These are phyloP conservation scores for Penicillium manginii DNA, from an alignment of 495 filamentous ascomycete genomes.

Conservation along the genomic window DNA sequence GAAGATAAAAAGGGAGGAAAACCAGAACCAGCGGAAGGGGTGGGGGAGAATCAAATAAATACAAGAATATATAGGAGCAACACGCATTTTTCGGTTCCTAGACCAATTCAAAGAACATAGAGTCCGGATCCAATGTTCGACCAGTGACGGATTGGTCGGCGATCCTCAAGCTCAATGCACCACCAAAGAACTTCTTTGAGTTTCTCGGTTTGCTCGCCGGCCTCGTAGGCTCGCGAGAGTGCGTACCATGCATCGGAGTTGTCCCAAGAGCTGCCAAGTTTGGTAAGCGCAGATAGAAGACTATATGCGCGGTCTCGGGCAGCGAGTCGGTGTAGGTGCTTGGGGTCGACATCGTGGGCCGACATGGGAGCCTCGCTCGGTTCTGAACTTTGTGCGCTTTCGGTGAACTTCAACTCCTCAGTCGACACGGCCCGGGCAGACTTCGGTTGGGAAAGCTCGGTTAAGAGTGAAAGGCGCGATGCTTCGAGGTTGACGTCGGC, in stretches of 20 bases:
- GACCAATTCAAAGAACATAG: conserved; percentile 43
- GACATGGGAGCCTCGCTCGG: conserved; percentile 14
- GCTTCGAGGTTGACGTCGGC: conserved; percentile 35
- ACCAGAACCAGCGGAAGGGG: conserved; percentile 17
- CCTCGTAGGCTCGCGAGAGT: conserved; percentile 83
- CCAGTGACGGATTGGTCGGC: conserved; percentile 52
- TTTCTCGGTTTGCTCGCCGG: conserved; percentile 79
- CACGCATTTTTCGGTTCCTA: conserved; percentile 7
- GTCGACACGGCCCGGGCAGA: conserved; percentile 25
- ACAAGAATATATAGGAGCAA: conserved; percentile 29
- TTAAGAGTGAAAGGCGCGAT: conserved; percentile 32
- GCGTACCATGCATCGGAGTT: conserved; percentile 92
- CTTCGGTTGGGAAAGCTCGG: conserved; percentile 26
- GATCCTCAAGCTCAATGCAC: conserved; percentile 67
- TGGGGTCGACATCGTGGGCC: conserved; percentile 49
- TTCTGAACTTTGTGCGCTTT: conserved; percentile 13
- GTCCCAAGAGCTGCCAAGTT: conserved; percentile 88
- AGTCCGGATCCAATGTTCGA: conserved; percentile 51
- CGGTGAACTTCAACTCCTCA: conserved; percentile 26
- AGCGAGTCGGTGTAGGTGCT: conserved; percentile 74
- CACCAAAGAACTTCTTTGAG: conserved; percentile 76
- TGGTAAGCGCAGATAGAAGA: conserved; percentile 78
- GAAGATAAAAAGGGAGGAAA: conserved; percentile 16
- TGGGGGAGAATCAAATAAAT: conserved; percentile 30
- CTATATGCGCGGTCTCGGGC: conserved; percentile 85